Conservation (phyloP, 179 eudicot species). For the Gypsophila paniculata region DNA sequence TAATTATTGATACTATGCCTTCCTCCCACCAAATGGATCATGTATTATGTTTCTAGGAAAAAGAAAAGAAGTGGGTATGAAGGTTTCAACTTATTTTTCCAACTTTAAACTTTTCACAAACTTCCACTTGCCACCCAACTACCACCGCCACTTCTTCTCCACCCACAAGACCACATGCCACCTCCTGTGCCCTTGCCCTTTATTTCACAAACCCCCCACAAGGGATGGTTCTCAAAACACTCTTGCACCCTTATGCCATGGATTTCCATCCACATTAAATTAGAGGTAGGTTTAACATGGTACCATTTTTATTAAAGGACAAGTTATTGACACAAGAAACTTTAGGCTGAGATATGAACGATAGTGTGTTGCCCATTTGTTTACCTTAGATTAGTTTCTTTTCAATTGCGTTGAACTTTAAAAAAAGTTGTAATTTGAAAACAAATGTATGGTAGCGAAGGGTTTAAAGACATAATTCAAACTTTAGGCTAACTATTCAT, state of each 20-base stretch:
- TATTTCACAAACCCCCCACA: not conserved
- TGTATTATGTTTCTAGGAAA: not conserved
- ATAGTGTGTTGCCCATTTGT: too few species aligned
- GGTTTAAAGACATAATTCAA: too few species aligned
- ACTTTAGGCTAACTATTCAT: too few species aligned
- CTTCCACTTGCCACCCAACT: slow-evolving; percentile 1
- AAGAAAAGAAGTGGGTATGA: not conserved
- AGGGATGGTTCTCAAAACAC: not conserved
- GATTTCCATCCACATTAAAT: not conserved
- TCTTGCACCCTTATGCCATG: not conserved
- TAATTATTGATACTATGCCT: not conserved
- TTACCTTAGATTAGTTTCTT: too few species aligned
- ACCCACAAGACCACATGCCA: not conserved
- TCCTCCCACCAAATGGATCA: not conserved
- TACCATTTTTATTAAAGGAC: too few species aligned
- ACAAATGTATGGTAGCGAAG: too few species aligned
- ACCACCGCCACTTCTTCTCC: not conserved
- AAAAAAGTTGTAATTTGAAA: too few species aligned
- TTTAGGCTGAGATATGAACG: too few species aligned
- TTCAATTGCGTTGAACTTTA: too few species aligned
- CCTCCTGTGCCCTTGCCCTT: not conserved
- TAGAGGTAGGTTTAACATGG: not conserved
- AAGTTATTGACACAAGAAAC: not conserved
- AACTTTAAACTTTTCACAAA: not conserved
- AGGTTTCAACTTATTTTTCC: not conserved